phyloP scores from a whole-genome alignment of 176 grass and related monocot genomes.

The Triticum monococcum region DNA sequence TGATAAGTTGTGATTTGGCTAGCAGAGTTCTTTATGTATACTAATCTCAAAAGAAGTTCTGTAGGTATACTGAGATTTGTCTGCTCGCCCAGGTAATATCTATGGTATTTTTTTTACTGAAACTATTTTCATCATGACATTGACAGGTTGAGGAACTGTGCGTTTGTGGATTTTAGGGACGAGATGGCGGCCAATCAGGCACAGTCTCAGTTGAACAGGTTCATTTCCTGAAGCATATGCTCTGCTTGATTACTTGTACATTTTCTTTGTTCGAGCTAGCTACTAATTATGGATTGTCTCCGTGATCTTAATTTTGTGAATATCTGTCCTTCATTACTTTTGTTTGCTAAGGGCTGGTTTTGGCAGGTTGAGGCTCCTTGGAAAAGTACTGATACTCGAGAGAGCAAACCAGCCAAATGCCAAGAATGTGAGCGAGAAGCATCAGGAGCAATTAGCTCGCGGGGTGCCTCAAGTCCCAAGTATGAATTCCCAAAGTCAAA shows the following conservation, averaged over 20 bases:
- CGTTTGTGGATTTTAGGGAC: slow-evolving; percentile 92
- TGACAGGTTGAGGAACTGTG: slow-evolving; percentile 76
- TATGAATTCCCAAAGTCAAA: slow-evolving; percentile 34
- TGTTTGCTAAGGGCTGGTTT: slow-evolving; percentile 25
- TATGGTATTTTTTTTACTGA: neutral
- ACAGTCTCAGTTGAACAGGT: slow-evolving; percentile 79
- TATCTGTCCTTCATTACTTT: neutral
- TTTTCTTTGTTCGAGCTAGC: neutral
- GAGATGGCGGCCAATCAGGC: slow-evolving; percentile 64
- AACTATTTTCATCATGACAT: neutral
- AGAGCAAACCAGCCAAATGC: slow-evolving; percentile 48
- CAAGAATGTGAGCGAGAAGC: slow-evolving; percentile 38
- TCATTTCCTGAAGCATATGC: neutral
- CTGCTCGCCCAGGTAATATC: neutral
- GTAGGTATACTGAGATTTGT: no score
- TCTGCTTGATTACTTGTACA: neutral
- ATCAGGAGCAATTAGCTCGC: slow-evolving; percentile 33
- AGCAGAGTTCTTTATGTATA: no score
- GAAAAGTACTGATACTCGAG: slow-evolving; percentile 77
- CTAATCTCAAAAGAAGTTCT: no score
- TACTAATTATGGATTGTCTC: neutral
- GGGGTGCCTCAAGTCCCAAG: slow-evolving; percentile 26
- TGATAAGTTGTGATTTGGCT: no score
- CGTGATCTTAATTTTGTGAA: neutral
- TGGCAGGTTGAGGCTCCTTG: slow-evolving; percentile 85